A percentile compares a stretch with the other conserved stretches of the same genome.
phyloP scores from a whole-genome alignment of 345 rosid species.

The Linum lewisii region DNA sequence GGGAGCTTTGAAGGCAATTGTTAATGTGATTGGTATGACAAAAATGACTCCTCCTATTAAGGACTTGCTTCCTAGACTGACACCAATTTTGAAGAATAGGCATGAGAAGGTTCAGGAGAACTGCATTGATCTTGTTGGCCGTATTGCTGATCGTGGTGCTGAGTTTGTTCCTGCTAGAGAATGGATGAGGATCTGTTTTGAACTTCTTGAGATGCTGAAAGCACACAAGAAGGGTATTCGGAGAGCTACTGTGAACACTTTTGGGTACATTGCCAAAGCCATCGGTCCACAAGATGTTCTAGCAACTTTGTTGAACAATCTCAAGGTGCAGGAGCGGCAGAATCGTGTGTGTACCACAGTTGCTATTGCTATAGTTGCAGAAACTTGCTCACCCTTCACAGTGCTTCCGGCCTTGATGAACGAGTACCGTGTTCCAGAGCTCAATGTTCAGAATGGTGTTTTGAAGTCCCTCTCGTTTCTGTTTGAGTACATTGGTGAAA shows the following conservation, averaged over 20 bases:
- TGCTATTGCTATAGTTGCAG: slow-evolving; percentile 94
- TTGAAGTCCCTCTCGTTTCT: slow-evolving; percentile 90
- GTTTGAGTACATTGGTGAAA: slow-evolving; percentile 95
- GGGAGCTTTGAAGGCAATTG: slow-evolving; percentile 97
- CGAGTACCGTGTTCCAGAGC: slow-evolving; percentile 96
- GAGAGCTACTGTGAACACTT: slow-evolving; percentile 92
- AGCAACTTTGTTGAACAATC: slow-evolving; percentile 90
- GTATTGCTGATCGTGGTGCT: slow-evolving; percentile 99
- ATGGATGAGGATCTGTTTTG: slow-evolving; percentile 99
- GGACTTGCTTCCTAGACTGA: slow-evolving; percentile 95
- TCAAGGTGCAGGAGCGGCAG: slow-evolving; percentile 98
- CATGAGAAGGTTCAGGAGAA: slow-evolving; percentile 99
- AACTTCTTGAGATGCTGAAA: slow-evolving; percentile 99
- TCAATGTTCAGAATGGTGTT: slow-evolving; percentile 96
- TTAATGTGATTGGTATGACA: slow-evolving; percentile 98
- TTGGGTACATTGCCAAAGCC: slow-evolving; percentile 98
- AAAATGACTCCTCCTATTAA: slow-evolving; percentile 99
- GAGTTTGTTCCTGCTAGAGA: slow-evolving; percentile 99
- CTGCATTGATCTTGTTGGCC: slow-evolving; percentile 95
- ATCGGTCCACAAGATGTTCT: slow-evolving; percentile 98
- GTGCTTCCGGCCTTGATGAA: slow-evolving; percentile 95
- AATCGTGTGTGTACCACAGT: slow-evolving; percentile 99
- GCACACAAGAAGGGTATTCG: slow-evolving; percentile 99
- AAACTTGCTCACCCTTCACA: slow-evolving; percentile 94
- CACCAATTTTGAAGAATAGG: slow-evolving; percentile 95